Conservation (phyloP, 1,284 basidiomycete species). For the Sphagnurus paluster region DNA sequence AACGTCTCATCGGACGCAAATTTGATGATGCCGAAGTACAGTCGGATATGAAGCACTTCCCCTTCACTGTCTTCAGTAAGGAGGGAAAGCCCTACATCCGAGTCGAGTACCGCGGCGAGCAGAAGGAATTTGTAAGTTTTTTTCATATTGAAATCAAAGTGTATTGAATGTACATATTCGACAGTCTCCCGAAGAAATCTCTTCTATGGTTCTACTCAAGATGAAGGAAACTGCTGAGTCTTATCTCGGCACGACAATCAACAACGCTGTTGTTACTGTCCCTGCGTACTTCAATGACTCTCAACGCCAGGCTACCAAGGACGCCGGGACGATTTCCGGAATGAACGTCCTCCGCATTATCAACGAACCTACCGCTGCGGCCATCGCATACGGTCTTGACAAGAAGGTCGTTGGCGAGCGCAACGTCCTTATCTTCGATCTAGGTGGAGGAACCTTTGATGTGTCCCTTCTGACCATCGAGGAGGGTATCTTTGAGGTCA, state of each 20-base stretch:
- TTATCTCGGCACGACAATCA: constrained; percentile 85
- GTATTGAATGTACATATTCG: constrained; percentile 15
- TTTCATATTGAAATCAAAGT: constrained; percentile 2
- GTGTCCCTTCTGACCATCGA: constrained; percentile 97
- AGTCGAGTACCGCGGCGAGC: constrained; percentile 90
- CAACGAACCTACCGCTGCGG: constrained; percentile 95
- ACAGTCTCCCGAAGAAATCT: constrained; percentile 93
- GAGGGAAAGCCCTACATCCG: constrained; percentile 85
- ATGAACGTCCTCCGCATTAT: constrained; percentile 95
- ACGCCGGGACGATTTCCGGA: constrained; percentile 88
- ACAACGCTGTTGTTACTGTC: constrained; percentile 92
- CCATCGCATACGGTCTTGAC: constrained; percentile 94
- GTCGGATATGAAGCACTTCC: constrained; percentile 94
- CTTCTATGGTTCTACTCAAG: constrained; percentile 96
- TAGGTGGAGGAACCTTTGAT: constrained; percentile 99
- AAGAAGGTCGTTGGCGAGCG: constrained; percentile 87
- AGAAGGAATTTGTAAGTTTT: constrained; percentile 84
- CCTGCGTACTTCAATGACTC: constrained; percentile 99
- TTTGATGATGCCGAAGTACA: constrained; percentile 85
- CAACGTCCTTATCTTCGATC: constrained; percentile 96
- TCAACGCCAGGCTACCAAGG: constrained; percentile 94
- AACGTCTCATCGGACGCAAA: constrained; percentile 47
- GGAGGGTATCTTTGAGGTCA: constrained; percentile 99
- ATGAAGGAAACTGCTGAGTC: constrained; percentile 99
- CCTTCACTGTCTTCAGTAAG: constrained; percentile 88